Conservation (phyloP, 1,139 yeast species). For the Blastobotrys buckinghamii region DNA sequence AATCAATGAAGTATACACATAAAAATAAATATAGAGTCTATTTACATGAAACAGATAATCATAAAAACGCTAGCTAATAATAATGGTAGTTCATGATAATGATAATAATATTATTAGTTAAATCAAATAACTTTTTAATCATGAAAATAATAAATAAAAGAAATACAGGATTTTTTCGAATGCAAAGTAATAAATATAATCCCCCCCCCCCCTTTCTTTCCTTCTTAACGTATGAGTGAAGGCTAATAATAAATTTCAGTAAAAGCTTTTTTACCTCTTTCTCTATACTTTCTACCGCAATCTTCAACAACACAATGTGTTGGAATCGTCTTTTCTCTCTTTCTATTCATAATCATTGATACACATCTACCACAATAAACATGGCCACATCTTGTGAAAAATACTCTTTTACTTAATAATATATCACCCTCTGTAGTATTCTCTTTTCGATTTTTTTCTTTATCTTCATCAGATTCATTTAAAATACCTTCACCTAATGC, state of each 20-base stretch:
- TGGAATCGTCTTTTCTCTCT: constrained; percentile 12
- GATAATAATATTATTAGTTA: no score
- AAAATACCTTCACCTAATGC: constrained; percentile 69
- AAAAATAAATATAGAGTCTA: no score
- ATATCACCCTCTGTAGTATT: constrained; percentile 49
- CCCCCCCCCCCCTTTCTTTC: no score
- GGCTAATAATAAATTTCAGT: constrained; percentile 23
- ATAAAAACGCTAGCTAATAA: no score
- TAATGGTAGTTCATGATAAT: no score
- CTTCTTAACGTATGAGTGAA: no score
- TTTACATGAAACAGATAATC: no score
- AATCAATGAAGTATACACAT: no score
- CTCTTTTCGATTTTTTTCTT: constrained; percentile 27
- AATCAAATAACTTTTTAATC: no score
- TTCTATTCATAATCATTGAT: constrained; percentile 39
- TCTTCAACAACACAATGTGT: constrained; percentile 20
- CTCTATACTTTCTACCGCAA: constrained; percentile 20
- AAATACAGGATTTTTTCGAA: no score
- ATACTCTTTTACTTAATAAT: constrained; percentile 62
- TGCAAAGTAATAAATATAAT: no score
- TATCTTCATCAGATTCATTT: constrained; percentile 35
- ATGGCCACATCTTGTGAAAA: constrained; percentile 74
- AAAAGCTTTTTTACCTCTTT: constrained; percentile 14
- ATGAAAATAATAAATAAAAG: no score
- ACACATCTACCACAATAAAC: constrained; percentile 84